These are phyloP conservation scores for Penicillium cinerascens DNA, from an alignment of 495 filamentous ascomycete species.

Conservation along the genomic window DNA sequence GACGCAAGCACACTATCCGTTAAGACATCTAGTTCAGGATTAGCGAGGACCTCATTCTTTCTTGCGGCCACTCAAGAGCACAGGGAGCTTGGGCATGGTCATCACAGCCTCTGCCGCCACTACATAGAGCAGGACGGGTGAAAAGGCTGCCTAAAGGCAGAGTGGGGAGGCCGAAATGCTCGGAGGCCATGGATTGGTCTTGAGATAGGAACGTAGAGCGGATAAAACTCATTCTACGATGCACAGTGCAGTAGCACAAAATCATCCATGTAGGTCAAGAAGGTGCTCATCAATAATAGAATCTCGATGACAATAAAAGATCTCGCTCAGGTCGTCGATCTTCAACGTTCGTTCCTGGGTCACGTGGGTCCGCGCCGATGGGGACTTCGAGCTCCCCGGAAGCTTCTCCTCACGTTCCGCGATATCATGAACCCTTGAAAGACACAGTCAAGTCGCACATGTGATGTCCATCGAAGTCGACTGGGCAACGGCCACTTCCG, in stretches of 20 bases:
- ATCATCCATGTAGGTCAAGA: too few species aligned
- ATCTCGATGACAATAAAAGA: background rate
- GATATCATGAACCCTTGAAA: background rate
- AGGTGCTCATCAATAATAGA: too few species aligned
- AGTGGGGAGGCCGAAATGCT: background rate
- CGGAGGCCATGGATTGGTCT: background rate
- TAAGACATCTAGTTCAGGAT: background rate
- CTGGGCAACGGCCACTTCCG: constrained; percentile 89
- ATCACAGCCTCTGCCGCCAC: background rate
- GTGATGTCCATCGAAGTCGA: constrained; percentile 96
- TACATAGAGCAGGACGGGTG: background rate
- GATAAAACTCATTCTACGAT: too few species aligned
- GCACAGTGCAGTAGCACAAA: too few species aligned
- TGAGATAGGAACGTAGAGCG: background rate
- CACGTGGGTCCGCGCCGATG: constrained; percentile 13
- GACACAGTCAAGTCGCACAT: constrained; percentile 24
- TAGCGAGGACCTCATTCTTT: background rate
- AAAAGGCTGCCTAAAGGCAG: background rate
- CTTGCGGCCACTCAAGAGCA: too few species aligned
- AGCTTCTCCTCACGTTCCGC: background rate
- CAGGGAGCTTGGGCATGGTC: background rate
- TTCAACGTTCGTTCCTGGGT: constrained; percentile 10
- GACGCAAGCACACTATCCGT: constrained; percentile 3
- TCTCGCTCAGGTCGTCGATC: background rate
- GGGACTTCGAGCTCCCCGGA: background rate